Conservation (phyloP, 139 green algal species). For the Coccomyxa sp. region DNA sequence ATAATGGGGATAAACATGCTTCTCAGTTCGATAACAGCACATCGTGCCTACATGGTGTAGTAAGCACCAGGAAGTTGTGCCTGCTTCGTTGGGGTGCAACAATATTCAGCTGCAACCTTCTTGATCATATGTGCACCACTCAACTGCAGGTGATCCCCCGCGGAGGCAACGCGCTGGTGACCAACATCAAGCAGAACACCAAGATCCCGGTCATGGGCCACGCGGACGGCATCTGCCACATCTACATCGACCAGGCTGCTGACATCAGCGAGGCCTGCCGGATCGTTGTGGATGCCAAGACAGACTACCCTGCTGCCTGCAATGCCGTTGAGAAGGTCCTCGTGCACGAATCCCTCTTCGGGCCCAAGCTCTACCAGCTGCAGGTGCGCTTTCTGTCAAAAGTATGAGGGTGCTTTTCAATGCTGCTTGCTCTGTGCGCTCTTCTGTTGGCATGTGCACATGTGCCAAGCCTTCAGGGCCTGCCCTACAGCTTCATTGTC, state of each 20-base stretch:
- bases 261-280: constrained; percentile 52
- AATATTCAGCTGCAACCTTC: no score
- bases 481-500: no score
- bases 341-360: constrained; percentile 56
- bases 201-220: constrained; percentile 97
- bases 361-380: constrained; percentile 16
- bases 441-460: no score
- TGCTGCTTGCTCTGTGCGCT: no score
- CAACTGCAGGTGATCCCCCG: constrained; percentile 80
- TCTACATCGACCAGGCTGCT: constrained; percentile 86
- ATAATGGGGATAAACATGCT: no score
- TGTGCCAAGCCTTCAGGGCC: no score
- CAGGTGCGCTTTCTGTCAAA: constrained; percentile 3
- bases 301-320: constrained; percentile 97
- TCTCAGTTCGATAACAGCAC: no score
- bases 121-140: background rate
- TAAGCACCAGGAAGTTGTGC: no score
- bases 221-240: constrained; percentile 97
- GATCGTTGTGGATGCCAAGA: constrained; percentile 85
- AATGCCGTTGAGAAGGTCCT: constrained; percentile 96
- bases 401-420: background rate
- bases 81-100: no score
- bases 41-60: no score
- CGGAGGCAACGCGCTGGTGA: constrained; percentile 82
- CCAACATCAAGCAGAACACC: constrained; percentile 86